Conservation (phyloP, 331 rosid species). For the Malus hybrid region DNA sequence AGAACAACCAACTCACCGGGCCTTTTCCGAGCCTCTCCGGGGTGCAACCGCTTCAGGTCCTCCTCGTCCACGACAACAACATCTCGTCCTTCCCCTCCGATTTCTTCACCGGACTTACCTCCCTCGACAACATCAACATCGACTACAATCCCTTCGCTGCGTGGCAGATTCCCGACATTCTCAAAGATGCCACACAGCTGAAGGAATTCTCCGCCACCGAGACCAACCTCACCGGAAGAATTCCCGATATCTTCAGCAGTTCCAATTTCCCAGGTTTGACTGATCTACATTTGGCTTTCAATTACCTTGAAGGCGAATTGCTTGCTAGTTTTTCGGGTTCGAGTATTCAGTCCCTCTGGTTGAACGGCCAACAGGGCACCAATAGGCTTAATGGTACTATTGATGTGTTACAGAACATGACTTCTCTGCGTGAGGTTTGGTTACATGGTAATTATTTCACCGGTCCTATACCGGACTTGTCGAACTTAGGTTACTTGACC, state of each 20-base stretch:
- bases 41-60: constrained; percentile 39
- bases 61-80: too few relatives aligned
- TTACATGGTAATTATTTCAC: constrained; percentile 53
- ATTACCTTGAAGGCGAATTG: constrained; percentile 48
- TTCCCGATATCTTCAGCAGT: constrained; percentile 47
- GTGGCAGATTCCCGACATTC: constrained; percentile 48
- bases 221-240: constrained; percentile 32
- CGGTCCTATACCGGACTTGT: constrained; percentile 71
- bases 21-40: constrained; percentile 51
- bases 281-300: constrained; percentile 36
- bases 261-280: constrained; percentile 36
- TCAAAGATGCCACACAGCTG: constrained; percentile 31
- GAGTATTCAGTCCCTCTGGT: constrained; percentile 42
- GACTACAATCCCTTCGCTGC: constrained; percentile 34
- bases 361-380: constrained; percentile 43
- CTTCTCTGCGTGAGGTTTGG: constrained; percentile 39
- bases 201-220: constrained; percentile 29
- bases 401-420: constrained; percentile 50
- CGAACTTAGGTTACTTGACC: constrained; percentile 16
- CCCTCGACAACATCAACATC: constrained; percentile 28
- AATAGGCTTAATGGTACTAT: constrained; percentile 62
- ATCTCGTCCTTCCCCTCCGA: constrained; percentile 32
- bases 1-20: constrained; percentile 42
- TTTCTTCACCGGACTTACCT: constrained; percentile 43
- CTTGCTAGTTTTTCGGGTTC: constrained; percentile 46